These are phyloP conservation scores for Talaromyces albobiverticillius DNA, from an alignment of 2,329 filamentous ascomycete genomes.

Conservation along the genomic window DNA sequence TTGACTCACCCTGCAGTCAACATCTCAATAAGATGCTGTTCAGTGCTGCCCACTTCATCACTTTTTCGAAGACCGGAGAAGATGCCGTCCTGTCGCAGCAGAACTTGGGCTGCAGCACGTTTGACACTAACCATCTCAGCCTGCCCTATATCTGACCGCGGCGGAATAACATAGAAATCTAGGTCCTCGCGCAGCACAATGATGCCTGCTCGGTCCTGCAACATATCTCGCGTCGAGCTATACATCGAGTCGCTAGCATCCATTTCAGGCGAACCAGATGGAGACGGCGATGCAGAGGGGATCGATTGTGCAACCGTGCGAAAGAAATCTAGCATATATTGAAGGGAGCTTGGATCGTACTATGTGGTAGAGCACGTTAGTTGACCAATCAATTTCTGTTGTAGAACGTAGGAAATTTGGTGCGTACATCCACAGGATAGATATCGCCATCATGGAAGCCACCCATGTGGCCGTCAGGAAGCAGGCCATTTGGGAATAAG, in stretches of 20 bases:
- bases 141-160: slow-evolving; percentile 76
- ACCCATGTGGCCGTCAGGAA: slow-evolving; percentile 94
- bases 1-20: slow-evolving; percentile 84
- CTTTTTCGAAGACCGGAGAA: slow-evolving; percentile 94
- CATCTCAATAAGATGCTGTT: slow-evolving; percentile 99
- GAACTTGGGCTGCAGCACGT: slow-evolving; percentile 79
- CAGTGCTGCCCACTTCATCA: slow-evolving; percentile 92
- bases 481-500: slow-evolving; percentile 96
- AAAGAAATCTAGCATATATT: slow-evolving; percentile 99
- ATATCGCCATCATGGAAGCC: slow-evolving; percentile 89
- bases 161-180: slow-evolving; percentile 96
- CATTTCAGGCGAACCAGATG: slow-evolving; percentile 57
- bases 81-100: slow-evolving; percentile 87
- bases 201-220: slow-evolving; percentile 87
- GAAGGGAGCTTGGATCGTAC: slow-evolving; percentile 94
- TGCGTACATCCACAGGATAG: slow-evolving; percentile 89
- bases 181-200: slow-evolving; percentile 95
- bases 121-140: slow-evolving; percentile 95
- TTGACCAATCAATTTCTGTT: background rate
- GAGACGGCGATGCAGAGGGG: slow-evolving; percentile 62
- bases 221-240: slow-evolving; percentile 68
- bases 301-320: slow-evolving; percentile 95
- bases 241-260: slow-evolving; percentile 73
- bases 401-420: background rate
- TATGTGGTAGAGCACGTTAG: slow-evolving; percentile 43